phyloP scores from a whole-genome alignment of 345 rosid genomes.

The Brassica carinata region DNA sequence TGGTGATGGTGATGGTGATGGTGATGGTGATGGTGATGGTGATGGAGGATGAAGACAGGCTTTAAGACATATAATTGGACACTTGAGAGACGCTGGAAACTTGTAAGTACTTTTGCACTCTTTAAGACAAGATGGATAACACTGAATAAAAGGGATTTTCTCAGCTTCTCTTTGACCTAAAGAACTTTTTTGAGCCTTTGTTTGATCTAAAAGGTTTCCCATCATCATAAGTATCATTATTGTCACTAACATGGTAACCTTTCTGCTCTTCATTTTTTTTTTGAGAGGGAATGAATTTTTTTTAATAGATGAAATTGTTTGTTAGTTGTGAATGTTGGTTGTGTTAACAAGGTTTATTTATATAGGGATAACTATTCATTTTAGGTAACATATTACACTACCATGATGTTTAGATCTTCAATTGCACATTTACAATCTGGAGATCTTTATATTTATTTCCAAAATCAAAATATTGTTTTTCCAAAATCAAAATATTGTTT shows the following conservation, averaged over 20 bases:
- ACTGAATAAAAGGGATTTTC: background rate
- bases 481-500: background rate
- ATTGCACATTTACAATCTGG: background rate
- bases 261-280: slow-evolving; percentile 5
- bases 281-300: background rate
- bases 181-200: background rate
- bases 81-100: background rate
- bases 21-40: background rate
- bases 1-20: background rate
- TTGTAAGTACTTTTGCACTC: background rate
- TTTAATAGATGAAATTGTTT: background rate
- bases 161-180: background rate
- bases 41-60: background rate
- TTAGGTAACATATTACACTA: background rate
- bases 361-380: background rate
- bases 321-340: background rate
- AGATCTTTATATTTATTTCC: background rate
- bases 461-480: background rate
- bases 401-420: background rate
- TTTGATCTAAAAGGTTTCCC: background rate
- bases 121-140: background rate
- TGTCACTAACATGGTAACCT: background rate
- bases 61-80: slow-evolving; percentile 13
- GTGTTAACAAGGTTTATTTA: slow-evolving; percentile 8
- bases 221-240: slow-evolving; percentile 11